Conservation (phyloP, 2,329 filamentous ascomycete genomes). For the Aspergillus sp. region DNA sequence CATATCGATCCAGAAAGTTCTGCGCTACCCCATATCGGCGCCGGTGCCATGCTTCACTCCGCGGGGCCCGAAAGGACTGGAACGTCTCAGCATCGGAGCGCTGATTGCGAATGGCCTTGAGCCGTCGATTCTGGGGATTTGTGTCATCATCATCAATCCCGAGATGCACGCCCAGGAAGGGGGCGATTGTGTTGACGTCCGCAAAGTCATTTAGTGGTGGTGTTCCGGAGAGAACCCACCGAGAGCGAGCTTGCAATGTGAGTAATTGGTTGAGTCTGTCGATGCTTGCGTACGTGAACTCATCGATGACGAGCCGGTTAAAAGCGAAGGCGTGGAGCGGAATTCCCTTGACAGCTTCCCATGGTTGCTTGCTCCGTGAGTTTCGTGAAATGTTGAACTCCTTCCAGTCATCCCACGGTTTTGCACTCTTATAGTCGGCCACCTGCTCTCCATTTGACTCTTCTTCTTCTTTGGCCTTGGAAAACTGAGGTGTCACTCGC, state of each 20-base stretch:
- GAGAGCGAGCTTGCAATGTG: constrained; percentile 50
- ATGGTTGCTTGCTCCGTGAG: constrained; percentile 12
- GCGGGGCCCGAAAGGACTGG: constrained; percentile 49
- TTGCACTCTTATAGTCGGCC: neutral
- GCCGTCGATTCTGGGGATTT: constrained; percentile 46
- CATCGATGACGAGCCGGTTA: constrained; percentile 62
- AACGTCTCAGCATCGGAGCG: constrained; percentile 55
- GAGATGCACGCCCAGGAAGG: constrained; percentile 55
- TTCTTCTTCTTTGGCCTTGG: neutral
- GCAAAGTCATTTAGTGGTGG: constrained; percentile 58
- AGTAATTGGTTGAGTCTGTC: constrained; percentile 45
- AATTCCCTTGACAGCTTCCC: constrained; percentile 30
- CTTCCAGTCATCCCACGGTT: neutral
- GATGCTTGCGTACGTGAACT: constrained; percentile 59
- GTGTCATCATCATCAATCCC: constrained; percentile 55
- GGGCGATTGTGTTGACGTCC: constrained; percentile 60
- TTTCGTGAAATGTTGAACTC: constrained; percentile 21
- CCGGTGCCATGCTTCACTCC: constrained; percentile 54
- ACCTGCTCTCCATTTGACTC: neutral
- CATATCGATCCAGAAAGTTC: constrained; percentile 55
- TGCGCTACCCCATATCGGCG: constrained; percentile 55
- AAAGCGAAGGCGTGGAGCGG: constrained; percentile 62
- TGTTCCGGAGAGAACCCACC: constrained; percentile 65
- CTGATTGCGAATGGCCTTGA: constrained; percentile 31
- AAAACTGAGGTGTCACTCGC: constrained; percentile 2